Evolutionary conservation across 257 asterid species (phyloP).

Genomic region (Echium plantagineum): DNA sequence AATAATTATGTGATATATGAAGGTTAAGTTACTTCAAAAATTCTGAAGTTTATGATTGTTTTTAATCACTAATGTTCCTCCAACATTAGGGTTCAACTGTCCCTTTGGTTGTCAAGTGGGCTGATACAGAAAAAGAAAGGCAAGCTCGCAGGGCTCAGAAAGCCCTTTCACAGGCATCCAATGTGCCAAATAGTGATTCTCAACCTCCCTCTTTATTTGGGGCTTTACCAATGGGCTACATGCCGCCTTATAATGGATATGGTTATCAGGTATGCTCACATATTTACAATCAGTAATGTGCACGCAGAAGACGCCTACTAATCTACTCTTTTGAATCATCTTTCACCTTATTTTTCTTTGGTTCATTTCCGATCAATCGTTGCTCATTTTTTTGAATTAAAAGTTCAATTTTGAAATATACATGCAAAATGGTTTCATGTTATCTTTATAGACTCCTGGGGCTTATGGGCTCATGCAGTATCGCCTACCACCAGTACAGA

Average conservation of each 20-base stretch:
- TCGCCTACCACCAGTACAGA: constrained; percentile 69
- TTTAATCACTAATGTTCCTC: neutral
- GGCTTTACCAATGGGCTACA: constrained; percentile 77
- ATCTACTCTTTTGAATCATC: constrained; percentile 2
- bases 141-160: constrained; percentile 87
- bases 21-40: neutral
- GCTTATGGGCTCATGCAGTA: constrained; percentile 78
- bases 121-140: constrained; percentile 98
- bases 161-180: constrained; percentile 50
- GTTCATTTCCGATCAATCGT: constrained; percentile 12
- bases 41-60: neutral
- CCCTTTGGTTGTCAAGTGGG: constrained; percentile 99
- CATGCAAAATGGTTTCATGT: constrained; percentile 24
- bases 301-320: neutral
- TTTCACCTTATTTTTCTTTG: neutral
- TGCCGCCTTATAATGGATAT: constrained; percentile 79
- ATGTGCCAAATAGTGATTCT: constrained; percentile 43
- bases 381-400: constrained; percentile 13
- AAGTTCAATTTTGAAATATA: constrained; percentile 17
- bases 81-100: constrained; percentile 62
- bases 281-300: neutral
- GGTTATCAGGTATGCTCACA: constrained; percentile 75
- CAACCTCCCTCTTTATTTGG: constrained; percentile 72
- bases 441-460: constrained; percentile 69
- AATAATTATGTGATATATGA: neutral